Conservation (phyloP, 2,329 filamentous ascomycete genomes). For the Fusarium anguioides region DNA sequence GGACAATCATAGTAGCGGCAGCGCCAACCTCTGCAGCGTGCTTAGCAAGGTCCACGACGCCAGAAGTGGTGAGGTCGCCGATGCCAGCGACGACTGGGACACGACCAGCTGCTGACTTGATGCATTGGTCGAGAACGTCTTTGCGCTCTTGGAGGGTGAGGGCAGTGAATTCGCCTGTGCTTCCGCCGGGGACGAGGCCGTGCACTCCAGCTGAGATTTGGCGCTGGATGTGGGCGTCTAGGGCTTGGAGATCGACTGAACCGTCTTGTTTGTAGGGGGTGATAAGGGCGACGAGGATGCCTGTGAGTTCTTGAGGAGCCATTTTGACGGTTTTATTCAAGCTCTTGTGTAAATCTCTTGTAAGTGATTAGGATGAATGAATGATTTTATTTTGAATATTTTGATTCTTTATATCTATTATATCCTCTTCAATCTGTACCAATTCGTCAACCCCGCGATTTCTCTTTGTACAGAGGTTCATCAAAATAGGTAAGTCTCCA, state of each 20-base stretch:
- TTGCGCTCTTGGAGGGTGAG: constrained; percentile 58
- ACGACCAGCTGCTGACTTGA: constrained; percentile 52
- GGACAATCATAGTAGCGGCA: constrained; percentile 59
- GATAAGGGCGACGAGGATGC: constrained; percentile 61
- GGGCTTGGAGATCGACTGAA: constrained; percentile 51
- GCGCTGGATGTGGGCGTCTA: constrained; percentile 56
- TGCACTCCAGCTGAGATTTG: constrained; percentile 59
- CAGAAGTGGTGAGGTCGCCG: constrained; percentile 55
- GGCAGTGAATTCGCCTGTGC: constrained; percentile 61
- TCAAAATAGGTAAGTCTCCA: constrained; percentile 42
- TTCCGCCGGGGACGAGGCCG: constrained; percentile 62
- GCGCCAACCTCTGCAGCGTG: constrained; percentile 50
- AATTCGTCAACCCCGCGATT: constrained; percentile 31
- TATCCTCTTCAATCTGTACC: constrained; percentile 10
- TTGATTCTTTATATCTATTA: constrained; percentile 9
- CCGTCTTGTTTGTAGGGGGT: constrained; percentile 59
- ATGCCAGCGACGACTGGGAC: constrained; percentile 57
- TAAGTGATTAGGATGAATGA: background rate
- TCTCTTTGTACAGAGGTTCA: constrained; percentile 2
- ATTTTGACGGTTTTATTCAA: constrained; percentile 14
- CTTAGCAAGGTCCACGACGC: constrained; percentile 49
- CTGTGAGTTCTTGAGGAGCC: constrained; percentile 46
- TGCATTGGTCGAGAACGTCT: constrained; percentile 52
- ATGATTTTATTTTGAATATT: background rate
- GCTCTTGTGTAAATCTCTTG: background rate